phyloP scores from a whole-genome alignment of 1,284 basidiomycete species.

The Naganishia sp. region DNA sequence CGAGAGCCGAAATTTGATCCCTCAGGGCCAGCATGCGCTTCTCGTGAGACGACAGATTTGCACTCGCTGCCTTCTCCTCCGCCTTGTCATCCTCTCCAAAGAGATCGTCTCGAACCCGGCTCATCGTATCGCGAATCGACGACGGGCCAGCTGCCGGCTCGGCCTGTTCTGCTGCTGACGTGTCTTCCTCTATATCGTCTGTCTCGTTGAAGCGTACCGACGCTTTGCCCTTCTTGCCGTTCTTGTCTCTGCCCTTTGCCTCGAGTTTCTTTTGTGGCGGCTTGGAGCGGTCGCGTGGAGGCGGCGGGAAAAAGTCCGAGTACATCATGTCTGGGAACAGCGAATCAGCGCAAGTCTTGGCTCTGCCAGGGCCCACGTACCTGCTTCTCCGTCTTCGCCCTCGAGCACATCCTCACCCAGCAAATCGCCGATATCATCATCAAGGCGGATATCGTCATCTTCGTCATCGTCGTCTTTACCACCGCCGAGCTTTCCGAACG shows the following conservation, averaged over 20 bases:
- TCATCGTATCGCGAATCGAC: constrained; percentile 51
- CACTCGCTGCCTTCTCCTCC: constrained; percentile 42
- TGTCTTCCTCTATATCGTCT: constrained; percentile 34
- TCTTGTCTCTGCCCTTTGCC: constrained; percentile 42
- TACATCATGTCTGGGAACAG: constrained; percentile 52
- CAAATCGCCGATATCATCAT: constrained; percentile 48
- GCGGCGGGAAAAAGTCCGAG: constrained; percentile 65
- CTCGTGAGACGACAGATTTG: constrained; percentile 57
- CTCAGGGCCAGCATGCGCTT: constrained; percentile 57
- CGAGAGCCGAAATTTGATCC: constrained; percentile 59
- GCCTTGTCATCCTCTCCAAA: constrained; percentile 59
- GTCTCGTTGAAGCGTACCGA: constrained; percentile 36
- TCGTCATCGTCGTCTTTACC: constrained; percentile 58
- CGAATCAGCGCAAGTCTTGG: neutral
- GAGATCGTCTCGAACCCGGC: constrained; percentile 58
- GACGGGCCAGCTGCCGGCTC: constrained; percentile 38
- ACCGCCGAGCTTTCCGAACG: constrained; percentile 62
- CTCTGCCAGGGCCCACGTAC: neutral
- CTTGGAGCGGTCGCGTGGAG: constrained; percentile 36
- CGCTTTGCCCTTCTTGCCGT: constrained; percentile 52
- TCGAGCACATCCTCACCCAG: constrained; percentile 57
- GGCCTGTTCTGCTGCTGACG: constrained; percentile 38
- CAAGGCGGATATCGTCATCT: constrained; percentile 54
- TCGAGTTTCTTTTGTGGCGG: constrained; percentile 30
- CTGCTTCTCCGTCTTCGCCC: constrained; percentile 48